Conservation (phyloP, 2,329 filamentous ascomycete species). For the Alternaria dauci region DNA sequence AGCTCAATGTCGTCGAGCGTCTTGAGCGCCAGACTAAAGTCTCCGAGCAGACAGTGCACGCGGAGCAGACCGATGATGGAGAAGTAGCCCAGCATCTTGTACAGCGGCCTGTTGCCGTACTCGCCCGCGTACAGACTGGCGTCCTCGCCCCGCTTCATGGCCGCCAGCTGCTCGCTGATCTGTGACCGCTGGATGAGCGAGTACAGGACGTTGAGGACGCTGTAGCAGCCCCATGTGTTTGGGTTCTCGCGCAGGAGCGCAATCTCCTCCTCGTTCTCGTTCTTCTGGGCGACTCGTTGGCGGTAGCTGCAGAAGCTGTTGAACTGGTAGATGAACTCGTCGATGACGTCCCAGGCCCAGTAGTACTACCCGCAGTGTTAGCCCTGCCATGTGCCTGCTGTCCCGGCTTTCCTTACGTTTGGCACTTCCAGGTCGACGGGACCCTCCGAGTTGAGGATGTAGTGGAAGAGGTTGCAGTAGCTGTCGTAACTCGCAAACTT, state of each 20-base stretch:
- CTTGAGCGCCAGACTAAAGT: constrained; percentile 98
- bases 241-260: constrained; percentile 92
- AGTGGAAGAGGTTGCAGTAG: constrained; percentile 99
- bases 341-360: constrained; percentile 99
- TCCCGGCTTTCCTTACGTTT: constrained; percentile 72
- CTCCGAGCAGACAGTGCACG: constrained; percentile 94
- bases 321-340: constrained; percentile 99
- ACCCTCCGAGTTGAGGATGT: constrained; percentile 98
- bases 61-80: constrained; percentile 97
- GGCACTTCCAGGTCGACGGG: constrained; percentile 96
- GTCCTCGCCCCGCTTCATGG: constrained; percentile 94
- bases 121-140: constrained; percentile 87
- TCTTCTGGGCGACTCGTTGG: constrained; percentile 84
- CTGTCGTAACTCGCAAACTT: constrained; percentile 99
- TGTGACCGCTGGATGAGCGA: constrained; percentile 98
- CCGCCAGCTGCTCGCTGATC: constrained; percentile 95
- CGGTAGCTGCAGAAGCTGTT: constrained; percentile 99
- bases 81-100: constrained; percentile 99
- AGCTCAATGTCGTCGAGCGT: constrained; percentile 99
- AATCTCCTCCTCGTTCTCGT: constrained; percentile 90
- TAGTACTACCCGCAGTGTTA: constrained; percentile 73
- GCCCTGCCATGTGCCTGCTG: constrained; percentile 6
- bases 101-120: constrained; percentile 92
- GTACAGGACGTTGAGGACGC: constrained; percentile 98
- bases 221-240: constrained; percentile 99